Evolutionary conservation across 2,329 filamentous ascomycete genomes (phyloP).

Genomic region (Fusarium mangiferae): DNA sequence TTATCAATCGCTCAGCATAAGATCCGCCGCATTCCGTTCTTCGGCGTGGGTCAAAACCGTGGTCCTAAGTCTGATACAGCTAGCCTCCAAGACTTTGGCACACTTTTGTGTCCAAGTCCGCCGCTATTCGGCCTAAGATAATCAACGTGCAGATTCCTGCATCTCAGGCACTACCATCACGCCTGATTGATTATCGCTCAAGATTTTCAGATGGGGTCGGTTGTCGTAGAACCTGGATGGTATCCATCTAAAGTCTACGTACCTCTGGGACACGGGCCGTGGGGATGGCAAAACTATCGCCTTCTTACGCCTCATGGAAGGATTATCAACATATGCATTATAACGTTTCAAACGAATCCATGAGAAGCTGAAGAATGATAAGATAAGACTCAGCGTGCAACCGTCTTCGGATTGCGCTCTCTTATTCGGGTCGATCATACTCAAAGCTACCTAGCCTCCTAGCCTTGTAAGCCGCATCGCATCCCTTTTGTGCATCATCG

Average conservation of each 20-base stretch:
- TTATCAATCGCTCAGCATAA: slow-evolving; percentile 27
- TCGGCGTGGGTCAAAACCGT: slow-evolving; percentile 39
- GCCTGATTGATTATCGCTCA: slow-evolving; percentile 29
- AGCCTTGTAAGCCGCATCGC: slow-evolving; percentile 22
- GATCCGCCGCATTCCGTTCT: slow-evolving; percentile 32
- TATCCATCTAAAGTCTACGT: neutral
- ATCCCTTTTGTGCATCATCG: slow-evolving; percentile 1
- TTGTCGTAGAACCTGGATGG: neutral
- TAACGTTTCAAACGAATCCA: neutral
- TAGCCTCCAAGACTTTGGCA: slow-evolving; percentile 25
- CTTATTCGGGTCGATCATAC: slow-evolving; percentile 29
- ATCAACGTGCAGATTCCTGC: slow-evolving; percentile 44
- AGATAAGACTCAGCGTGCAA: neutral
- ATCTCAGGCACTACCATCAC: slow-evolving; percentile 36
- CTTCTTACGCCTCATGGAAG: neutral
- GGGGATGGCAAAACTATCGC: neutral
- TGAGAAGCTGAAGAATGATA: slow-evolving; percentile 16
- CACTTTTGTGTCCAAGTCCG: slow-evolving; percentile 25
- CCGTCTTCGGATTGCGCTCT: slow-evolving; percentile 15
- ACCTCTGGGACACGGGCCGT: neutral
- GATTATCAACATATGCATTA: neutral
- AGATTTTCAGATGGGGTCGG: slow-evolving; percentile 10
- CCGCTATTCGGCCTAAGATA: slow-evolving; percentile 39
- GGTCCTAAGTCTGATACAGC: slow-evolving; percentile 39
- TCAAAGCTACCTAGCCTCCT: slow-evolving; percentile 4